These are phyloP conservation scores for Primulina huaijiensis DNA, from an alignment of 257 asterid genomes.

Conservation along the genomic window DNA sequence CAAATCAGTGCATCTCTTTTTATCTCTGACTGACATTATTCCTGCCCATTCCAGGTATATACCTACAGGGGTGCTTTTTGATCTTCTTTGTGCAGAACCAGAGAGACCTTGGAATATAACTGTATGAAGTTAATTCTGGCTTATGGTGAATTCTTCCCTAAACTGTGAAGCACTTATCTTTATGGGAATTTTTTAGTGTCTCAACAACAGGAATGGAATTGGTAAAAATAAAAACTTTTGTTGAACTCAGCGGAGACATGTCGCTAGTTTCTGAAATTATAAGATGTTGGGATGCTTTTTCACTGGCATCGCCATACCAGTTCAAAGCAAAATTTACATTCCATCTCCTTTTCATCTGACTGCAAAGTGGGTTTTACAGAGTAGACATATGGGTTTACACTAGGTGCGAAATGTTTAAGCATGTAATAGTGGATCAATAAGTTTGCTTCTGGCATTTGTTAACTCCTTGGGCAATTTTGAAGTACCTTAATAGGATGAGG, in stretches of 20 bases:
- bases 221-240: background rate
- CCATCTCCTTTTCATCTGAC: background rate
- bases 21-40: slow-evolving; percentile 27
- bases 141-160: slow-evolving; percentile 19
- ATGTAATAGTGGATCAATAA: background rate
- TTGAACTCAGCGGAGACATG: slow-evolving; percentile 18
- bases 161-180: background rate
- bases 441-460: background rate
- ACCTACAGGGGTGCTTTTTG: slow-evolving; percentile 92
- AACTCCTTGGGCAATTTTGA: background rate
- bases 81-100: slow-evolving; percentile 92
- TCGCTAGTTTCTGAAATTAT: background rate
- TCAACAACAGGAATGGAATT: slow-evolving; percentile 9
- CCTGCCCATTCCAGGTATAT: slow-evolving; percentile 58
- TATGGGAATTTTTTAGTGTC: slow-evolving; percentile 9
- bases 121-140: slow-evolving; percentile 36
- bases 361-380: background rate
- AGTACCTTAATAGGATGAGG: slow-evolving; percentile 11
- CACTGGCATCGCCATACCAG: slow-evolving; percentile 5
- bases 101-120: slow-evolving; percentile 98
- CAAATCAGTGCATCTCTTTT: slow-evolving; percentile 16
- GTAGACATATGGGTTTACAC: background rate
- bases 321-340: background rate
- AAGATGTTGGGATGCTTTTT: slow-evolving; percentile 3
- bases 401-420: background rate